These are phyloP conservation scores for Ogataea allantospora DNA, from an alignment of 805 yeast species.

Conservation along the genomic window DNA sequence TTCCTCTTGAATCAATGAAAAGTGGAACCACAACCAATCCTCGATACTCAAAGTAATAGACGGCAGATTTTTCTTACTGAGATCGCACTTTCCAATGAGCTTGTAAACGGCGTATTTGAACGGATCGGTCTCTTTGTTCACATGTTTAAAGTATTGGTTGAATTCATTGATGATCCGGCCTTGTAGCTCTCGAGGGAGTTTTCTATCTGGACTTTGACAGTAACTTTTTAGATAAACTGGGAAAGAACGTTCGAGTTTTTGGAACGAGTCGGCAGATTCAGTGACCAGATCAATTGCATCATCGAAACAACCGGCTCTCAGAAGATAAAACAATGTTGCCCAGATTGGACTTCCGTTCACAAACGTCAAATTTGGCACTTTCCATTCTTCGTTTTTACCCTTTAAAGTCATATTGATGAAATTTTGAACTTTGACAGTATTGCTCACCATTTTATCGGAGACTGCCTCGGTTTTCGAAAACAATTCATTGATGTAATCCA, in stretches of 20 bases:
- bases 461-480: conserved; percentile 41
- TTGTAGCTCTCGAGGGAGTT: conserved; percentile 63
- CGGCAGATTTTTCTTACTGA: conserved; percentile 64
- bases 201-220: conserved; percentile 50
- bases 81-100: conserved; percentile 85
- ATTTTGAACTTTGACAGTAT: conserved; percentile 66
- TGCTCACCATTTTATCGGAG: conserved; percentile 40
- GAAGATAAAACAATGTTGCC: conserved; percentile 82
- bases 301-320: conserved; percentile 77
- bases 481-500: conserved; percentile 66
- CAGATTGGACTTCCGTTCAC: conserved; percentile 90
- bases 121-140: conserved; percentile 72
- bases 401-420: conserved; percentile 48
- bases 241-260: conserved; percentile 82
- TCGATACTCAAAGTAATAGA: conserved; percentile 75
- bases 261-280: conserved; percentile 67
- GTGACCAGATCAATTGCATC: conserved; percentile 75
- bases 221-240: conserved; percentile 75
- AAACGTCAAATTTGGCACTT: conserved; percentile 51
- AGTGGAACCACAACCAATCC: conserved; percentile 96
- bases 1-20: conserved; percentile 68
- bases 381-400: conserved; percentile 45
- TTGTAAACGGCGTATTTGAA: conserved; percentile 88
- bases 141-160: conserved; percentile 72
- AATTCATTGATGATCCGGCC: conserved; percentile 77